Base-by-base conservation (phyloP, 257 asterid genomes). In the Hygrophila difformis region DNA sequence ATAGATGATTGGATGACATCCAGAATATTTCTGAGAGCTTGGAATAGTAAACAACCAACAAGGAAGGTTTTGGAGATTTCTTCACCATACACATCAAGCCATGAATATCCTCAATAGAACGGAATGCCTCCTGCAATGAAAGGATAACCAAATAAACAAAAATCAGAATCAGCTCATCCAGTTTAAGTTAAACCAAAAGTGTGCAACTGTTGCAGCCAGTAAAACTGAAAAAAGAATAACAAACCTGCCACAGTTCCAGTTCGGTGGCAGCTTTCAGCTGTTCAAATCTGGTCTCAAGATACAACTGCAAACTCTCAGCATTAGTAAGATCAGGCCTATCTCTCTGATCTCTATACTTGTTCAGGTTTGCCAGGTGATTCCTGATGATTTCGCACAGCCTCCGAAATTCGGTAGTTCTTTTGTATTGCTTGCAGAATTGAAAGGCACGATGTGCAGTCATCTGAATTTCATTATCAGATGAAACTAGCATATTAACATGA, bases 381-480 rank as follows among this genome's bases (percentile, higher is more conserved):
- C 97, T 62, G 14, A 88, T 84, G 47, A 84, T 88, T 52, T 88
- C 97, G 63, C 97, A 84, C 55, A 88, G 63, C 44, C 97, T 68
- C 18, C 97, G 81, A 44, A 88, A 84, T 47, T 88, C 97, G 12
- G 95, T 88, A 31, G 91, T 73, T 15, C 95, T 77, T 34, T 84
- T 88, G 78, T 88, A 88, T 56, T 88, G 95, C 75, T 81, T 88
- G 70, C 97, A 88, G 65, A 88, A 88, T 62, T 88, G 95, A 63
- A 88, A 84, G 58, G 97, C 95, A 5, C 97, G 94, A 33, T 84
- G 94, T 18, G 95, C 96, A 7, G 96, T 85, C 97, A 88, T 88
- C 97, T 88, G 68, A 50, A 56, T 29, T 52, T 36, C 51, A 53
- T 47, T 21, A 34, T 55, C 47, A 53, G 46, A 36, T 19, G 50